A percentile compares a stretch with the other conserved stretches of the same genome.
These are phyloP conservation scores for Talaromyces sp. DNA, from an alignment of 2,329 filamentous ascomycete species.

Conservation along the genomic window DNA sequence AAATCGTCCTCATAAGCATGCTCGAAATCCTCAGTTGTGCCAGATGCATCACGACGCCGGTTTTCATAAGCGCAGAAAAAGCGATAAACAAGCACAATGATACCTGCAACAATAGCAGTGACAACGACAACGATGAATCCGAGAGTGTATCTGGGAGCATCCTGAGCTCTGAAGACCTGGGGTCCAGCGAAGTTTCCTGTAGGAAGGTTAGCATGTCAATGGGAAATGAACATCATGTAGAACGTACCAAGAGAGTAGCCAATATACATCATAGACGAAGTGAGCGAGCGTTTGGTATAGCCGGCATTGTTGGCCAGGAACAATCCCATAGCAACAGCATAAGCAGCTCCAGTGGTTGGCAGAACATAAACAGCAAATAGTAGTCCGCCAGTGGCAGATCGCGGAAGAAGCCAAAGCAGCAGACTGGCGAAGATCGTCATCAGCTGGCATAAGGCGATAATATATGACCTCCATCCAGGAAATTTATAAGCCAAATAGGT, in stretches of 20 bases:
- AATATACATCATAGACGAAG: not conserved
- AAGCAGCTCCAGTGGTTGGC: not conserved
- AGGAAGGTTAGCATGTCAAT: not conserved
- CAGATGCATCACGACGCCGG: not conserved
- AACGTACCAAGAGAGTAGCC: not conserved
- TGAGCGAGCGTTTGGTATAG: slow-evolving; percentile 1
- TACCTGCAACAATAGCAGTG: not conserved
- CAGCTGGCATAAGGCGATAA: not conserved
- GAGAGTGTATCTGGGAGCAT: slow-evolving; percentile 3
- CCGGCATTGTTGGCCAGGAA: slow-evolving; percentile 8
- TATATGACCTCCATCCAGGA: not conserved
- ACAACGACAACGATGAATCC: not conserved
- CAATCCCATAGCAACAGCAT: slow-evolving; percentile 2
- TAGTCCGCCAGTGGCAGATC: not conserved
- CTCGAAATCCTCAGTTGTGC: not conserved
- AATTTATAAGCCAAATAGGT: not conserved
- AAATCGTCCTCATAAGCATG: slow-evolving; percentile 10
- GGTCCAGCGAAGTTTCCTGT: not conserved
- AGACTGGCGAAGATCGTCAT: not conserved
- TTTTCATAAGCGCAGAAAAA: slow-evolving; percentile 1
- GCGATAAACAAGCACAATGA: not conserved
- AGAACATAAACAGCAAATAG: slow-evolving; percentile 1
- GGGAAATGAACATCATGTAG: not conserved
- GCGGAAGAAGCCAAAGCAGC: not conserved
- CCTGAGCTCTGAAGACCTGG: not conserved